Percentiles rank a stretch among this genome's conserved stretches.
Conservation (phyloP, 2,329 filamentous ascomycete species). For the Verticillium isaacii region DNA sequence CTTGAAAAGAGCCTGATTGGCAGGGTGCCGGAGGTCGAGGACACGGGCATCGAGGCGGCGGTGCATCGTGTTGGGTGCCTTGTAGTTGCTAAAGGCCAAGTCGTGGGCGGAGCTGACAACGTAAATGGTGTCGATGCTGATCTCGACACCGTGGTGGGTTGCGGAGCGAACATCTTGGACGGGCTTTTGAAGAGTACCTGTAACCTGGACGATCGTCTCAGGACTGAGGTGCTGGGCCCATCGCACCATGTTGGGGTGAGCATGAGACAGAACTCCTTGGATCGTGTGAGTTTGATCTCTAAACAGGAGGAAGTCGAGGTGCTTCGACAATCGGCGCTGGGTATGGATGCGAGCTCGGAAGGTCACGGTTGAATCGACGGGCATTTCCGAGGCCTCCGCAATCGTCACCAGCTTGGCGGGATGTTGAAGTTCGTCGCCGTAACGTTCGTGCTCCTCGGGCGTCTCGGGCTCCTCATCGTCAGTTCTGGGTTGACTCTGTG, state of each 20-base stretch:
- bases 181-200: constrained; percentile 67
- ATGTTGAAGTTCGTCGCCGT: constrained; percentile 2
- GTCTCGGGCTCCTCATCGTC: constrained; percentile 2
- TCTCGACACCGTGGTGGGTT: constrained; percentile 69
- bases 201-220: constrained; percentile 74
- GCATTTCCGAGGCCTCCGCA: constrained; percentile 7
- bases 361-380: constrained; percentile 31
- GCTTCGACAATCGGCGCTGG: constrained; percentile 74
- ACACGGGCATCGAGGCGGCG: constrained; percentile 46
- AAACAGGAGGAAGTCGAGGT: constrained; percentile 80
- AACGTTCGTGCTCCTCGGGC: background rate
- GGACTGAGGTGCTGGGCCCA: constrained; percentile 81
- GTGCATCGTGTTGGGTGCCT: constrained; percentile 21
- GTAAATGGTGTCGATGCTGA: constrained; percentile 57
- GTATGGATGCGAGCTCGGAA: constrained; percentile 64
- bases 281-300: constrained; percentile 79
- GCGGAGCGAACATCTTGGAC: constrained; percentile 72
- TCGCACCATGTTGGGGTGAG: constrained; percentile 67
- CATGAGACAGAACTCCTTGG: constrained; percentile 67
- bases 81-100: constrained; percentile 46
- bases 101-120: constrained; percentile 46
- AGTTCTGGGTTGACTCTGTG: background rate
- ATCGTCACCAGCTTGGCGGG: constrained; percentile 9
- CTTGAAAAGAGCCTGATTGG: constrained; percentile 83
- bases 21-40: constrained; percentile 78